These are phyloP conservation scores for Penicillium sp. DNA, from an alignment of 2,329 filamentous ascomycete genomes.

Conservation along the genomic window DNA sequence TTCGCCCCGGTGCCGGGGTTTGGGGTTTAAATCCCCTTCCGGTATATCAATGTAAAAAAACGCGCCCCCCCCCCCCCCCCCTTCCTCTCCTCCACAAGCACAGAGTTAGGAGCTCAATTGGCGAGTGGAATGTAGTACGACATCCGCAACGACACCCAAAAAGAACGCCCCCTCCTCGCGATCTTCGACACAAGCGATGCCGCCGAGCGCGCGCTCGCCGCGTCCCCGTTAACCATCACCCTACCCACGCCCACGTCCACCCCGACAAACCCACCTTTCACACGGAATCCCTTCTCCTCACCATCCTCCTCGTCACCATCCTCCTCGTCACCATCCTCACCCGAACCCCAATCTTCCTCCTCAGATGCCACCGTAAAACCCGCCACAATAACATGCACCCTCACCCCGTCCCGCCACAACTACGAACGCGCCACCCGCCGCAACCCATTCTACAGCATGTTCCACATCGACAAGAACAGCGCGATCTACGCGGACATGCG, in stretches of 20 bases:
- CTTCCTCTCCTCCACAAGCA: background rate
- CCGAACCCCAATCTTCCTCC: background rate
- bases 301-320: background rate
- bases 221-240: slow-evolving; percentile 35
- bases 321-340: background rate
- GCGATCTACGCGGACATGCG: slow-evolving; percentile 34
- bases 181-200: slow-evolving; percentile 43
- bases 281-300: slow-evolving; percentile 7
- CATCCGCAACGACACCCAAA: slow-evolving; percentile 8
- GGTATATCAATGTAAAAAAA: too few species aligned
- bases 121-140: slow-evolving; percentile 32
- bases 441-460: slow-evolving; percentile 37
- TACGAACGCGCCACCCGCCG: slow-evolving; percentile 31
- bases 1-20: too few species aligned
- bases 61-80: too few species aligned
- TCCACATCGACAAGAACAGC: slow-evolving; percentile 25
- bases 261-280: background rate
- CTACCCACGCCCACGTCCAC: background rate
- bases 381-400: slow-evolving; percentile 27
- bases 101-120: background rate
- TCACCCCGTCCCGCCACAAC: slow-evolving; percentile 32
- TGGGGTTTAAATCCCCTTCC: too few species aligned
- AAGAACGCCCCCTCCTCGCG: slow-evolving; percentile 30
- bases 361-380: background rate
- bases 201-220: slow-evolving; percentile 35